Conservation (phyloP, 2,329 filamentous ascomycete species). For the Talaromyces sp. region DNA sequence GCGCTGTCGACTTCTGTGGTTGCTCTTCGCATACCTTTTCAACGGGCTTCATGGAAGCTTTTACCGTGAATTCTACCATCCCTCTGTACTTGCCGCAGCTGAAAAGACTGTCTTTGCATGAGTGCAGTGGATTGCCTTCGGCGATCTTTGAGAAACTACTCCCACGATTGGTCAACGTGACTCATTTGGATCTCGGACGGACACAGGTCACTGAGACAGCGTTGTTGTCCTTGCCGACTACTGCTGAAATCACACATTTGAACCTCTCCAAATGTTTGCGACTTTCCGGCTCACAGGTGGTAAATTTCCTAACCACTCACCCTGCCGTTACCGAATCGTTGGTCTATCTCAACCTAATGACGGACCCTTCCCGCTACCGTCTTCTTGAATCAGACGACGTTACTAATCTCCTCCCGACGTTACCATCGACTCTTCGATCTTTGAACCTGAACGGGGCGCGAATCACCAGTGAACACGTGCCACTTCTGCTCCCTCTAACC, state of each 20-base stretch:
- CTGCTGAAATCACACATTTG: conserved; percentile 68
- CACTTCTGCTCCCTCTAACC: conserved; percentile 58
- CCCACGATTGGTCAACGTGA: conserved; percentile 63
- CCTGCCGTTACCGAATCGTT: conserved; percentile 61
- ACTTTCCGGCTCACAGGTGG: conserved; percentile 60
- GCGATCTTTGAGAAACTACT: conserved; percentile 64
- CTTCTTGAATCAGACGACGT: conserved; percentile 64
- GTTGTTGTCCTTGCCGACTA: conserved; percentile 63
- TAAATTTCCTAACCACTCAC: conserved; percentile 66
- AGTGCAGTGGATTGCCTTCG: conserved; percentile 66
- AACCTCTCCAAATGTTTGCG: conserved; percentile 72
- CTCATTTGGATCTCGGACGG: conserved; percentile 73
- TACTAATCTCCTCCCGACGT: conserved; percentile 57
- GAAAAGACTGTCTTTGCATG: conserved; percentile 68
- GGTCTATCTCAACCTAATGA: conserved; percentile 67
- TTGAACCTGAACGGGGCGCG: conserved; percentile 71
- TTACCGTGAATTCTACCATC: conserved; percentile 43
- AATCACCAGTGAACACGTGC: conserved; percentile 61
- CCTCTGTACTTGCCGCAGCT: conserved; percentile 55
- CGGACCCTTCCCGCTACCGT: conserved; percentile 67
- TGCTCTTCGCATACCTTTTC: conserved; percentile 66
- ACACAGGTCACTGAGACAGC: conserved; percentile 70
- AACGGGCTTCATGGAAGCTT: conserved; percentile 55
- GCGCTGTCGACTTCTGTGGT: conserved; percentile 70
- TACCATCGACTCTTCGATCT: conserved; percentile 64